Evolutionary conservation across 805 yeast genomes (phyloP).

Genomic region (Ogataea corticis): DNA sequence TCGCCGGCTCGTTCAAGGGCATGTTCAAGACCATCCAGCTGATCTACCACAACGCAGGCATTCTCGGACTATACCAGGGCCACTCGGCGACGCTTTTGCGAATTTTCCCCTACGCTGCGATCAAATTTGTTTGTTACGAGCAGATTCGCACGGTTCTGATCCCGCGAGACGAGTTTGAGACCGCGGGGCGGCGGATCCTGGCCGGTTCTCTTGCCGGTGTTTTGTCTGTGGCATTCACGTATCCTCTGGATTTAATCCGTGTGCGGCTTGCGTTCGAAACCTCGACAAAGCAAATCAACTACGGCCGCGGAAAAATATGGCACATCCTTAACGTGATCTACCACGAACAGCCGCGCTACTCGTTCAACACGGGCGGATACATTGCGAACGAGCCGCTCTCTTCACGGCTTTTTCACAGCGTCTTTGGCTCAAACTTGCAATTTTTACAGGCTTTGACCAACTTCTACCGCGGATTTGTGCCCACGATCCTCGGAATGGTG

Average conservation of each 20-base stretch:
- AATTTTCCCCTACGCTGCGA: slow-evolving; percentile 95
- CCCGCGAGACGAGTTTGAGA: slow-evolving; percentile 72
- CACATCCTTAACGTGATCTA: slow-evolving; percentile 33
- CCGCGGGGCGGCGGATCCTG: slow-evolving; percentile 73
- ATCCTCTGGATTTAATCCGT: slow-evolving; percentile 87
- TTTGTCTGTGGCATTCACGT: slow-evolving; percentile 81
- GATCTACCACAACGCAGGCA: slow-evolving; percentile 70
- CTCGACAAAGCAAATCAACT: slow-evolving; percentile 29
- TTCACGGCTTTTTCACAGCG: slow-evolving; percentile 31
- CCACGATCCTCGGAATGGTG: slow-evolving; percentile 92
- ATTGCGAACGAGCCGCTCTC: slow-evolving; percentile 31
- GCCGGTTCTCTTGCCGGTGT: slow-evolving; percentile 93
- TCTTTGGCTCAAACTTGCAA: slow-evolving; percentile 35
- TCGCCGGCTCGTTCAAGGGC: slow-evolving; percentile 79
- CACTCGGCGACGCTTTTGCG: slow-evolving; percentile 91
- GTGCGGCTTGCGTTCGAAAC: slow-evolving; percentile 93
- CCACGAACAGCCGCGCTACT: slow-evolving; percentile 35
- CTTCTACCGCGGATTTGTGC: slow-evolving; percentile 91
- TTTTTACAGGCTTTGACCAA: slow-evolving; percentile 48
- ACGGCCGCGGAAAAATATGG: slow-evolving; percentile 34
- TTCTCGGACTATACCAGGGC: slow-evolving; percentile 85
- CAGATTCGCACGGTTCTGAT: slow-evolving; percentile 81
- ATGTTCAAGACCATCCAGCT: slow-evolving; percentile 67
- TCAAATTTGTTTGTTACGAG: slow-evolving; percentile 94
- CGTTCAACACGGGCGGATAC: slow-evolving; percentile 32